phyloP scores from a whole-genome alignment of 345 rosid genomes.

The Eucalyptus pauciflora region DNA sequence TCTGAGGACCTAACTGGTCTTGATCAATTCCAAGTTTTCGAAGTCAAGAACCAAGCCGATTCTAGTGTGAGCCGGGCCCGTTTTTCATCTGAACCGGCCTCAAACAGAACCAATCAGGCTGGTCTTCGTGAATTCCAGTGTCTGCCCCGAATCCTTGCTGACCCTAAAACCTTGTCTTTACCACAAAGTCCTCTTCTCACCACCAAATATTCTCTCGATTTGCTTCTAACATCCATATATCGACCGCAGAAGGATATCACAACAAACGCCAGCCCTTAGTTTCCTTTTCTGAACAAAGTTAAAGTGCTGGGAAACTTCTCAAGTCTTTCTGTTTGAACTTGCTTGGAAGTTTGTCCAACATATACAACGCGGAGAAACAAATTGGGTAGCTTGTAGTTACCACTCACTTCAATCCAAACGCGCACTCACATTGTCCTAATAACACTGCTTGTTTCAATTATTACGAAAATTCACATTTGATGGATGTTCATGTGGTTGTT shows the following conservation, averaged over 20 bases:
- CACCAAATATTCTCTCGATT: not conserved
- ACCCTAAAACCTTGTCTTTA: not conserved
- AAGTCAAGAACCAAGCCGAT: not conserved
- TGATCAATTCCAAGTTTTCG: not conserved
- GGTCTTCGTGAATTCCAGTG: not conserved
- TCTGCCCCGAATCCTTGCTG: not conserved
- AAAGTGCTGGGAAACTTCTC: not conserved
- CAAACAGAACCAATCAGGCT: not conserved
- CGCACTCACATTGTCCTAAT: not conserved
- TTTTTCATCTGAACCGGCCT: not conserved
- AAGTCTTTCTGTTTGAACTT: not conserved
- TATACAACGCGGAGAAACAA: not conserved
- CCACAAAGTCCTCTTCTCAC: not conserved
- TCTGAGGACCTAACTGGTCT: not conserved
- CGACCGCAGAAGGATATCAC: not conserved
- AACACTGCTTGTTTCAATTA: not conserved
- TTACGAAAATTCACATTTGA: not conserved
- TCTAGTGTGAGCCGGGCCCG: not conserved
- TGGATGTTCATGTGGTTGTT: not conserved
- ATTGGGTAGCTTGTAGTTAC: not conserved
- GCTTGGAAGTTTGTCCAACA: not conserved
- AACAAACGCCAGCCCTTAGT: not conserved
- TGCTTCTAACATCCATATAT: not conserved
- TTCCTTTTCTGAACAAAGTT: not conserved
- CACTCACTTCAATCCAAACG: not conserved